Base-by-base conservation (phyloP, 1,139 yeast genomes). In the Nakaseomyces delphensis region DNA sequence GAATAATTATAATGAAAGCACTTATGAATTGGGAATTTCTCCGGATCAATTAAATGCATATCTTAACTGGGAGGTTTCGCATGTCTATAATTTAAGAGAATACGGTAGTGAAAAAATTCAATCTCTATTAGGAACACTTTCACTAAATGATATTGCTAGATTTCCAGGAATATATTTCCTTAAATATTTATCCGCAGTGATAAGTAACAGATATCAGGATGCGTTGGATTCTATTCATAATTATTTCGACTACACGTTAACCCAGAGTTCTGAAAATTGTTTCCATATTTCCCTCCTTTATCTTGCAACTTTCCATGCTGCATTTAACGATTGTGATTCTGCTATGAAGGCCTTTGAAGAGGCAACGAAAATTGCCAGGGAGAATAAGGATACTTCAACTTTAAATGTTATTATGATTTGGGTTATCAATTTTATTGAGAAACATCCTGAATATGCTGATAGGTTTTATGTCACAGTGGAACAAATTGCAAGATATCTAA, bases 301-400 rank as follows among this genome's bases (percentile, higher is more conserved):
- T 10, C 66, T 84, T 41, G 95, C 95, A 0, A 72, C 85, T 0
- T 65, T 87, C 36, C 91, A 86, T 54, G 84, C 85, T 16, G 76
- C 76, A 44, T 86, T 84, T 62, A 80, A 83, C 28, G 83, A 83
- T 50, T 78, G 77, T 49, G 74, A 72, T 21, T 85, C 84, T 49
- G 95, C 96, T 0, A 62, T 84, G 13, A 73, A 80, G 50, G 83
- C 95, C 0, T 83, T 87, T 4, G 86, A 83, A 50, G 96, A 87
- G 57, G 93, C 96, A 0, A 82, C 87, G 3, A 71, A 84, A 3
- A 89, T 87, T 2, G 96, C 96, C 0, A 68, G 96, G 52, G 96
- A 87, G 55, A 81, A 83, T 53, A 80, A 79, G 50, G 96, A 87
- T 59, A 71, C 76, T 46, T 67, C 72, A 10, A 84, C 95, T 15